A percentile compares a stretch with the other conserved stretches of the same genome.
phyloP scores from a whole-genome alignment of 495 filamentous ascomycete genomes.

The Daldinia concentrica region DNA sequence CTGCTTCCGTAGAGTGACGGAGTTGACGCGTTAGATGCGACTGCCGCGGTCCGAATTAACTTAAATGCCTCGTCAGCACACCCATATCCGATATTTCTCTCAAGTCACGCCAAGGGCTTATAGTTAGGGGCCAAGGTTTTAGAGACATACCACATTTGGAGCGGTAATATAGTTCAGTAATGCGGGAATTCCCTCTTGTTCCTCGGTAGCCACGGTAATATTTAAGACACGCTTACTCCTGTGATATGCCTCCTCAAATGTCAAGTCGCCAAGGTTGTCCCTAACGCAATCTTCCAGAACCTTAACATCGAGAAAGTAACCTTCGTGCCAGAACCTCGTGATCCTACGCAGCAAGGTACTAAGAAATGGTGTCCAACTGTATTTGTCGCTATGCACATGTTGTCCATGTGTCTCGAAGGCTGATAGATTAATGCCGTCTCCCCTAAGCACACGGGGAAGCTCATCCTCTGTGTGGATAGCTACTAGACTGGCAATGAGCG shows the following conservation, averaged over 20 bases:
- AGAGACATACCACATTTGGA: conserved; percentile 84
- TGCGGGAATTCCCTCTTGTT: conserved; percentile 79
- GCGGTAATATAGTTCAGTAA: conserved; percentile 93
- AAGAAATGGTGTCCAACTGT: conserved; percentile 36
- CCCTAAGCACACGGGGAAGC: conserved; percentile 75
- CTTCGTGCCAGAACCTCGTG: conserved; percentile 72
- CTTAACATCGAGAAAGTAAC: conserved; percentile 83
- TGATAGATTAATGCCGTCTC: conserved; percentile 82
- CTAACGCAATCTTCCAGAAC: conserved; percentile 87
- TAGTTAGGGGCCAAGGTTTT: neutral
- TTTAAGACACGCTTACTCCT: conserved; percentile 88
- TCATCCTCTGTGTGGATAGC: conserved; percentile 91
- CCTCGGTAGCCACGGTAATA: conserved; percentile 84
- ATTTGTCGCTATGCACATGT: conserved; percentile 23
- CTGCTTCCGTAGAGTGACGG: conserved; percentile 66
- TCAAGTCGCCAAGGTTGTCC: conserved; percentile 86
- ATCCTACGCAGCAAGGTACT: conserved; percentile 68
- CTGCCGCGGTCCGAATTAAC: conserved; percentile 92
- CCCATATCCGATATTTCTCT: neutral
- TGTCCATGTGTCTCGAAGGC: conserved; percentile 68
- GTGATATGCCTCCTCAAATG: conserved; percentile 92
- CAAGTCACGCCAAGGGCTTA: neutral
- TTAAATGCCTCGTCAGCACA: conserved; percentile 43
- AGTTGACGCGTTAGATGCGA: conserved; percentile 87
- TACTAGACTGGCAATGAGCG: conserved; percentile 89